phyloP scores from a whole-genome alignment of 164 flowering plant species.

The Magnolia changhungtana region DNA sequence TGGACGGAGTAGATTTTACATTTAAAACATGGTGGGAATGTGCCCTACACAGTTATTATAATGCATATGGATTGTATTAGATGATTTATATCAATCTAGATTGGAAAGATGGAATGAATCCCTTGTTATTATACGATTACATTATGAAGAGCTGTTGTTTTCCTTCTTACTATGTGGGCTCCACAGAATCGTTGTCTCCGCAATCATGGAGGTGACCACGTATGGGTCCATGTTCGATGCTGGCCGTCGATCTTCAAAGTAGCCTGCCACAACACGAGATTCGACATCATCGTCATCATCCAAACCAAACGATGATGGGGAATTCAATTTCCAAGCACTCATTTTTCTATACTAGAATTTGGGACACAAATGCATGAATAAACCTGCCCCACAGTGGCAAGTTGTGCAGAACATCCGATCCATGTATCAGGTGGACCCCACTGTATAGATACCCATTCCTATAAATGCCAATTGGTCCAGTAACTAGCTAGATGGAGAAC shows the following conservation, averaged over 20 bases:
- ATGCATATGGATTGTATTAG: conserved; percentile 38
- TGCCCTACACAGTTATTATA: too few relatives aligned
- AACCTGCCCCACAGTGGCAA: conserved; percentile 14
- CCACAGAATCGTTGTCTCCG: conserved; percentile 23
- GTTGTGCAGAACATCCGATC: neutral
- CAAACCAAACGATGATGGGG: too few relatives aligned
- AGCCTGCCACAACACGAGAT: conserved; percentile 9
- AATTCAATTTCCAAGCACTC: too few relatives aligned
- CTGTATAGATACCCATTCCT: too few relatives aligned
- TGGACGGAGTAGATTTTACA: too few relatives aligned
- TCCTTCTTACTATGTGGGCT: conserved; percentile 8
- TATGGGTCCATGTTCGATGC: conserved; percentile 28
- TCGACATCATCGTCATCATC: neutral
- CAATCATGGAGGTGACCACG: conserved; percentile 23
- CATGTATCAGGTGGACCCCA: too few relatives aligned
- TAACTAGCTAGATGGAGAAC: too few relatives aligned
- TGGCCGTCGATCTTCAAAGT: conserved; percentile 25
- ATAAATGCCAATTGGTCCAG: too few relatives aligned
- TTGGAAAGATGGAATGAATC: conserved; percentile 25
- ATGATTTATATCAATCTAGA: conserved; percentile 53
- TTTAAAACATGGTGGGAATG: too few relatives aligned
- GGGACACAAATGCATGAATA: conserved; percentile 44
- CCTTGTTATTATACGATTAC: too few relatives aligned
- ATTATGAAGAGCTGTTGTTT: neutral
- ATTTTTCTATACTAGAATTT: conserved; percentile 36